These are phyloP conservation scores for Aspergillus bridgeri DNA, from an alignment of 495 filamentous ascomycete genomes.

Conservation along the genomic window DNA sequence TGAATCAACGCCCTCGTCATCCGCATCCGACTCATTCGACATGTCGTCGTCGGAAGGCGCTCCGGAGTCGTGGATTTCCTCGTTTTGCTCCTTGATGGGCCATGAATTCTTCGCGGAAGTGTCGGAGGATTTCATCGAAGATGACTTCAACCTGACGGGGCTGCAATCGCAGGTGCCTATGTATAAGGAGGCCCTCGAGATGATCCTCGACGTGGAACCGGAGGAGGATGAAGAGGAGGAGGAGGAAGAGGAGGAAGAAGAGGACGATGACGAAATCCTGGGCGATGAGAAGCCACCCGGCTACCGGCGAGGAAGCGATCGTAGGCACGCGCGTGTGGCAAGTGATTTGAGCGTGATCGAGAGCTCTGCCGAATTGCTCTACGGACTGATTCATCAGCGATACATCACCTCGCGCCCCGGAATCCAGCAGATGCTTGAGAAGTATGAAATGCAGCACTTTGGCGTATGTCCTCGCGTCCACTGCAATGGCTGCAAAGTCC, in stretches of 20 bases:
- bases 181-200: constrained; percentile 97
- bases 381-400: constrained; percentile 95
- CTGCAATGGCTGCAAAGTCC: constrained; percentile 81
- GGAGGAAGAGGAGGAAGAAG: constrained; percentile 72
- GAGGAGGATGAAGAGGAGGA: constrained; percentile 88
- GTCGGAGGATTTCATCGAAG: constrained; percentile 97
- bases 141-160: constrained; percentile 98
- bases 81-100: constrained; percentile 90
- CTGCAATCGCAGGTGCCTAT: constrained; percentile 93
- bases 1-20: constrained; percentile 46
- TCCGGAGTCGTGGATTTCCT: constrained; percentile 94
- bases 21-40: constrained; percentile 47
- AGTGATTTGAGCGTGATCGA: constrained; percentile 94
- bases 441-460: constrained; percentile 95
- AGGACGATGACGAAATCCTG: constrained; percentile 72
- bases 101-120: constrained; percentile 99
- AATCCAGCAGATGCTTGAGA: constrained; percentile 98
- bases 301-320: constrained; percentile 58
- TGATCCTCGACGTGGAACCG: constrained; percentile 98
- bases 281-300: constrained; percentile 59
- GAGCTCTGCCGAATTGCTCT: constrained; percentile 93
- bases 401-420: constrained; percentile 97
- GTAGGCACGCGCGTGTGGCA: constrained; percentile 81
- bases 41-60: constrained; percentile 75
- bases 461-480: constrained; percentile 86